Conservation (phyloP, 2,329 filamentous ascomycete genomes). For the Xenoacremonium recifei region DNA sequence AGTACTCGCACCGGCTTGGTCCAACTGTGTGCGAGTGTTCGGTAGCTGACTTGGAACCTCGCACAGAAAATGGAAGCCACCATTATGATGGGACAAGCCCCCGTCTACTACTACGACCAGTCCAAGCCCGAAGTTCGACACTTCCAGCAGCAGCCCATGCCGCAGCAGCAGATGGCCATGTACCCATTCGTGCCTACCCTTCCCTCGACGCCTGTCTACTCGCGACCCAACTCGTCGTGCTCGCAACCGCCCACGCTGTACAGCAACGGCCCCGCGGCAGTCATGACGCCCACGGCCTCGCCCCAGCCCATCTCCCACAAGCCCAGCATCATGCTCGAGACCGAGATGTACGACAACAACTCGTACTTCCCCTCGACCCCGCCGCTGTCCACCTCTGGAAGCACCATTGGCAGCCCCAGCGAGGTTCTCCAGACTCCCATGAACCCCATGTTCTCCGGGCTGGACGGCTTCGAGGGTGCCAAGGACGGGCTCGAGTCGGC, state of each 20-base stretch:
- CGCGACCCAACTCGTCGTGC: slow-evolving; percentile 63
- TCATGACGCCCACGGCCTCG: slow-evolving; percentile 73
- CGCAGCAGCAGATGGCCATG: slow-evolving; percentile 45
- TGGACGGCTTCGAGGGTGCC: slow-evolving; percentile 61
- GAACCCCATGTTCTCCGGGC: slow-evolving; percentile 73
- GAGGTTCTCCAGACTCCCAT: slow-evolving; percentile 80
- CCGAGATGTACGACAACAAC: slow-evolving; percentile 67
- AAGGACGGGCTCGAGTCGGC: slow-evolving; percentile 72
- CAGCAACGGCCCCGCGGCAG: slow-evolving; percentile 55
- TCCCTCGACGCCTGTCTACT: slow-evolving; percentile 63
- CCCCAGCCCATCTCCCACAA: slow-evolving; percentile 73
- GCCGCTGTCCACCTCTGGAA: slow-evolving; percentile 80
- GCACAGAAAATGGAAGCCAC: slow-evolving; percentile 60
- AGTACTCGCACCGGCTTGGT: too few species aligned
- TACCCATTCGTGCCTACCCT: slow-evolving; percentile 57
- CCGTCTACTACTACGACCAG: slow-evolving; percentile 88
- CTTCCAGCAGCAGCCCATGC: slow-evolving; percentile 59
- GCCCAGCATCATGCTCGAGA: slow-evolving; percentile 76
- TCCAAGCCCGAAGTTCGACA: slow-evolving; percentile 70
- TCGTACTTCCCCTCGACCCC: slow-evolving; percentile 83
- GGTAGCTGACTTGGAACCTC: background rate
- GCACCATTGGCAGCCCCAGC: slow-evolving; percentile 82
- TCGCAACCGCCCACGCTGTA: slow-evolving; percentile 60
- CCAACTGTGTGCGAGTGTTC: too few species aligned
- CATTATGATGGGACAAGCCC: slow-evolving; percentile 62